Evolutionary conservation across 805 yeast genomes (phyloP).

Genomic region (Zygotorulaspora florentina): DNA sequence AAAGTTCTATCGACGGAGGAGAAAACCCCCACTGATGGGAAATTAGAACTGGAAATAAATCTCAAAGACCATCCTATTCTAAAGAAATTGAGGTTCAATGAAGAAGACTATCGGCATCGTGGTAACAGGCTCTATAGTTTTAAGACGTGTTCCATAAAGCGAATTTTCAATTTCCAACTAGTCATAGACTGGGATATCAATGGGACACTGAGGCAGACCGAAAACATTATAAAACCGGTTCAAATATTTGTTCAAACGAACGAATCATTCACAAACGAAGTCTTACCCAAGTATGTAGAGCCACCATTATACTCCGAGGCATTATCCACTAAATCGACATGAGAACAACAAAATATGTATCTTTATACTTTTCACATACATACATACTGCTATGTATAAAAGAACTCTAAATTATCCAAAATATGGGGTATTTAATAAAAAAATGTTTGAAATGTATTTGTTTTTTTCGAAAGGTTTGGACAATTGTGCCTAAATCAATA

Average conservation of each 20-base stretch:
- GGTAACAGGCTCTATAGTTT: conserved; percentile 34
- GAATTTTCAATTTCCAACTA: conserved; percentile 29
- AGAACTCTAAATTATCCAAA: conserved; percentile 4
- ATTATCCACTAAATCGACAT: background rate
- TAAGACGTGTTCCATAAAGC: conserved; percentile 28
- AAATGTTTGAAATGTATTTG: background rate
- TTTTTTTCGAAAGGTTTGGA: background rate
- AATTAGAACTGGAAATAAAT: conserved; percentile 22
- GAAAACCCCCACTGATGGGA: conserved; percentile 6
- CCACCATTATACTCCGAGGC: conserved; percentile 28
- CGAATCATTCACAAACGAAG: conserved; percentile 9
- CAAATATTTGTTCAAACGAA: conserved; percentile 25
- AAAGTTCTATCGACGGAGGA: background rate
- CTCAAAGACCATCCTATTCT: conserved; percentile 22
- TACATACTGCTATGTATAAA: conserved; percentile 1
- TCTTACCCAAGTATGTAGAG: conserved; percentile 26
- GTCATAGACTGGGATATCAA: conserved; percentile 27
- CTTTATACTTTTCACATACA: background rate
- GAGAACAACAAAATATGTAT: background rate
- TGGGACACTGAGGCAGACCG: conserved; percentile 21
- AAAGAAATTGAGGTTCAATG: conserved; percentile 26
- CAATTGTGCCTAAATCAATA: conserved; percentile 20
- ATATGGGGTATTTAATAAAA: conserved; percentile 1
- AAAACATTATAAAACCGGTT: conserved; percentile 21
- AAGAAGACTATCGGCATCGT: conserved; percentile 32